Conservation (phyloP, 2,329 filamentous ascomycete species). For the Cryphonectria japonica region DNA sequence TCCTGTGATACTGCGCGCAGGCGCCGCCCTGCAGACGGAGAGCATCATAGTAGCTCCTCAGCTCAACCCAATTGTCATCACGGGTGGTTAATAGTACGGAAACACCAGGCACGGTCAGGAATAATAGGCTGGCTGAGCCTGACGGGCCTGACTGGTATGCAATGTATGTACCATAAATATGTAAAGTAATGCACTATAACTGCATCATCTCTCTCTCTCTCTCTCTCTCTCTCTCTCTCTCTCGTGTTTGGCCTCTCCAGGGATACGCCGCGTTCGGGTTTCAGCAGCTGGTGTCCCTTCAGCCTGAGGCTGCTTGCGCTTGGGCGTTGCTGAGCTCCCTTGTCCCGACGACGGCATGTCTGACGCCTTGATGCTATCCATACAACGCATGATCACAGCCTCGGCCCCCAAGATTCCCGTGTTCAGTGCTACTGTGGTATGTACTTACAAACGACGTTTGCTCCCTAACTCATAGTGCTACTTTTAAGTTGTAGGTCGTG, state of each 20-base stretch:
- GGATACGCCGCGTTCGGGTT: neutral
- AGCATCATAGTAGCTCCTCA: too few species aligned
- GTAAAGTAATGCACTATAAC: too few species aligned
- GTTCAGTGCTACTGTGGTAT: neutral
- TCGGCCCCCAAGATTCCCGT: neutral
- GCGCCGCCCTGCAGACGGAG: too few species aligned
- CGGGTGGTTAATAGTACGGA: neutral
- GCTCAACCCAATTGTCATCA: too few species aligned
- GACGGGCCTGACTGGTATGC: neutral
- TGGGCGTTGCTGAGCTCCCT: neutral
- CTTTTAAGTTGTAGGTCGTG: neutral
- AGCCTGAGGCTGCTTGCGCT: neutral
- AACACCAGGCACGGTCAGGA: neutral
- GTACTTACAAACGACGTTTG: too few species aligned
- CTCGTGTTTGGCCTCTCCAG: neutral
- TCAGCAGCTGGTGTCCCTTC: neutral
- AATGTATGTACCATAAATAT: neutral
- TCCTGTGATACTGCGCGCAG: neutral
- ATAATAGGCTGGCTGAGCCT: neutral
- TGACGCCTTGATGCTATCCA: neutral
- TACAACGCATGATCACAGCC: neutral
- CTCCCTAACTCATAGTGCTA: neutral
- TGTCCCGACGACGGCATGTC: slow-evolving; percentile 3
- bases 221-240: too few species aligned
- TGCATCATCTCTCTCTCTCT: neutral